Evolutionary conservation across 139 green algal genomes (phyloP).

Genomic region (Eudorina sp.): DNA sequence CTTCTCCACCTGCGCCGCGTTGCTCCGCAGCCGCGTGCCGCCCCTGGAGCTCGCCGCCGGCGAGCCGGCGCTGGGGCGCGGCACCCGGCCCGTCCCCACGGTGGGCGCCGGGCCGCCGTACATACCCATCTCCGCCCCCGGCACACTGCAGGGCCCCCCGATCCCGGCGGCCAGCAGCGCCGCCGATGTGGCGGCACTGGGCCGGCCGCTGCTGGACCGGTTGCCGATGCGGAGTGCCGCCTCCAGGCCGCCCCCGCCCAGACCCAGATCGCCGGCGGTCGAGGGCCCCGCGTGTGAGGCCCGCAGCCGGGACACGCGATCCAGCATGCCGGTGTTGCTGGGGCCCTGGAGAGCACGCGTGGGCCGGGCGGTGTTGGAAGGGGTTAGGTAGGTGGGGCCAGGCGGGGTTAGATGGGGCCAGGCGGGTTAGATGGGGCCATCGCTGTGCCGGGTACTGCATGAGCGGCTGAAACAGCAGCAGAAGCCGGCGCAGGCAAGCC

Average conservation of each 20-base stretch:
- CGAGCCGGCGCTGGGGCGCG: neutral
- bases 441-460: too few relatives aligned
- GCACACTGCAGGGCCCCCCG: neutral
- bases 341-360: neutral
- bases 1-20: conserved; percentile 37
- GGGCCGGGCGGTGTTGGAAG: too few relatives aligned
- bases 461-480: too few relatives aligned
- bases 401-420: too few relatives aligned
- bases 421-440: too few relatives aligned
- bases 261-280: neutral
- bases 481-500: too few relatives aligned
- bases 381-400: too few relatives aligned
- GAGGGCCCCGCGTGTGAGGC: conserved; percentile 6
- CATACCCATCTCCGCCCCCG: neutral
- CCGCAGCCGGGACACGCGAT: neutral
- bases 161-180: neutral
- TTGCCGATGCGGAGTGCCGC: neutral
- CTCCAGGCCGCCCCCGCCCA: neutral
- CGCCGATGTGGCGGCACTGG: neutral
- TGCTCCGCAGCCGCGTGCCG: neutral
- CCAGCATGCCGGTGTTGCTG: conserved; percentile 17
- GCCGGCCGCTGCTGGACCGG: neutral
- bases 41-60: neutral
- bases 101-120: neutral
- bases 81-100: neutral